These are phyloP conservation scores for Leccinum fallax DNA, from an alignment of 1,284 basidiomycete species.

Conservation along the genomic window DNA sequence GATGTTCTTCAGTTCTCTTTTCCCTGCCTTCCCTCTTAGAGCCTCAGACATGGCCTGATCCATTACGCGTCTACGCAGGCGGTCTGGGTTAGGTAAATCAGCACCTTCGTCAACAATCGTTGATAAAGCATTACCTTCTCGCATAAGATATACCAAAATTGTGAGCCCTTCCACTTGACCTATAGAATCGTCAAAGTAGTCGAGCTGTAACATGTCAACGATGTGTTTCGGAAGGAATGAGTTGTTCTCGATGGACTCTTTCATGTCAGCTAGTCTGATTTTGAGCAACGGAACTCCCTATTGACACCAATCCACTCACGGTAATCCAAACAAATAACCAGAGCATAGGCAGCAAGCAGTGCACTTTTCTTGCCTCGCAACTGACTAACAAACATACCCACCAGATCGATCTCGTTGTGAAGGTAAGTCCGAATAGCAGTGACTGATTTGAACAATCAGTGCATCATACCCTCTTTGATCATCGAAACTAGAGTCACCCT, in stretches of 20 bases:
- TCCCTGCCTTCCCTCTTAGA: not conserved
- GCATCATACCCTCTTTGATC: not conserved
- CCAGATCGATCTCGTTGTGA: not conserved
- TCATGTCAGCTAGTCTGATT: slow-evolving; percentile 20
- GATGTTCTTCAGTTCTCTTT: not conserved
- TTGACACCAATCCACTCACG: not conserved
- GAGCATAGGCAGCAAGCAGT: slow-evolving; percentile 16
- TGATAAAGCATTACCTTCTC: not conserved
- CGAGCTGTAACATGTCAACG: not conserved
- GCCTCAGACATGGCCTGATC: not conserved
- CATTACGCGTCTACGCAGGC: not conserved
- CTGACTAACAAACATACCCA: slow-evolving; percentile 13
- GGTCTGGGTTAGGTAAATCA: not conserved
- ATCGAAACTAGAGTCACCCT: slow-evolving; percentile 4
- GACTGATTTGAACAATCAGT: slow-evolving; percentile 7
- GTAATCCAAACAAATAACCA: slow-evolving; percentile 15
- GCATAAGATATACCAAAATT: not conserved
- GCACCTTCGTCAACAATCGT: not conserved
- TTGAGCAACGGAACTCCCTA: not conserved
- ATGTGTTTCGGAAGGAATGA: not conserved
- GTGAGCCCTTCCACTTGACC: not conserved
- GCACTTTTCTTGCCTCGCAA: slow-evolving; percentile 10
- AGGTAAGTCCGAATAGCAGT: slow-evolving; percentile 2
- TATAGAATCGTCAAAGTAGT: not conserved
- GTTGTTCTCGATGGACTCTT: no score